A percentile compares a stretch with the other conserved stretches of the same genome.
Evolutionary conservation across 345 rosid species (phyloP).

Genomic region (Brassica incana): DNA sequence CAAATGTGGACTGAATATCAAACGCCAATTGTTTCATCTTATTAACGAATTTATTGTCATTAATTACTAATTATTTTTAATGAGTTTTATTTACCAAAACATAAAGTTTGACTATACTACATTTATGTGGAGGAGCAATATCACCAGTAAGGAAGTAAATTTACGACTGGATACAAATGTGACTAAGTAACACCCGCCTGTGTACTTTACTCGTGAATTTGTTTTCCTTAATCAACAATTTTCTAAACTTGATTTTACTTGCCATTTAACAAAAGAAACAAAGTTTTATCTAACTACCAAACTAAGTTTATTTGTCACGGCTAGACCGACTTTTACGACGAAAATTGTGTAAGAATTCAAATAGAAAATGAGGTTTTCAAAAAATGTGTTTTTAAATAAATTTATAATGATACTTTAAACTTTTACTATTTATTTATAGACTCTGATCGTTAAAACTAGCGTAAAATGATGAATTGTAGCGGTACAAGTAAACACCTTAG

Average conservation of each 20-base stretch:
- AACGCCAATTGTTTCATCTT: neutral
- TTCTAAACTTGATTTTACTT: neutral
- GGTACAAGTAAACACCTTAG: neutral
- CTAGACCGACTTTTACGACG: neutral
- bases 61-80: neutral
- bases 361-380: neutral
- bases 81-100: conserved; percentile 5
- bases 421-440: neutral
- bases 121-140: neutral
- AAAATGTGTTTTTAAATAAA: neutral
- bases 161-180: neutral
- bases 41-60: neutral
- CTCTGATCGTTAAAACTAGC: neutral
- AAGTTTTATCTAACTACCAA: neutral
- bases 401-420: neutral
- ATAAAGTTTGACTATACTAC: neutral
- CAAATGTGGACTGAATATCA: neutral
- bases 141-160: neutral
- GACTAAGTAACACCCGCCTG: neutral
- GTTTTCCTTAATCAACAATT: neutral
- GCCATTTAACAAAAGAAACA: neutral
- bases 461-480: neutral
- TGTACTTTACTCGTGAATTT: neutral
- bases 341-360: neutral
- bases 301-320: neutral